Evolutionary conservation across 495 filamentous ascomycete species (phyloP).

Genomic region (Neurospora sp.): DNA sequence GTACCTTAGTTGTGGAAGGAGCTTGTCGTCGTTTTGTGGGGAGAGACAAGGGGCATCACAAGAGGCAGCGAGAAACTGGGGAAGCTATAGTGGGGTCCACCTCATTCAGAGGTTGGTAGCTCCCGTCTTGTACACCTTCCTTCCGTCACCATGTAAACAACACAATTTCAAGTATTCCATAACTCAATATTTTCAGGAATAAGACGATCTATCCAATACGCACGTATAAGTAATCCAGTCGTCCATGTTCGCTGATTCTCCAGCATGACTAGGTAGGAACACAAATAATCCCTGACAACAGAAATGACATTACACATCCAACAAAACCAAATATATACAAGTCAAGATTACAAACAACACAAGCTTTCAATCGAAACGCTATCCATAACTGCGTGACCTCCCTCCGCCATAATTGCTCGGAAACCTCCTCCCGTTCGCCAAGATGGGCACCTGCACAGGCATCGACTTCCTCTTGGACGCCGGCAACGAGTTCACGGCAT

Average conservation of each 20-base stretch:
- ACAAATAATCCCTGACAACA: background rate
- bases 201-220: background rate
- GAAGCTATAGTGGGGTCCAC: background rate
- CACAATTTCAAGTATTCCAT: too few species aligned
- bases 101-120: too few species aligned
- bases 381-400: constrained; percentile 18
- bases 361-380: background rate
- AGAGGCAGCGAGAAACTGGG: background rate
- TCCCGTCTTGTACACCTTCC: background rate
- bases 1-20: background rate
- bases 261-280: too few species aligned
- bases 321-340: background rate
- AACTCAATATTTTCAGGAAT: too few species aligned
- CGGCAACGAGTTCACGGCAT: constrained; percentile 49
- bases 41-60: background rate
- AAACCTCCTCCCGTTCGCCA: constrained; percentile 17
- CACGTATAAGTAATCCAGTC: background rate
- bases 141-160: background rate
- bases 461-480: constrained; percentile 27
- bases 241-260: background rate
- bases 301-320: background rate
- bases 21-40: background rate
- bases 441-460: constrained; percentile 11
- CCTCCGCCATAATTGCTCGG: constrained; percentile 14
- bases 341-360: background rate